phyloP scores from a whole-genome alignment of 768 basidiomycete genomes.

The Kwoniella sp. region DNA sequence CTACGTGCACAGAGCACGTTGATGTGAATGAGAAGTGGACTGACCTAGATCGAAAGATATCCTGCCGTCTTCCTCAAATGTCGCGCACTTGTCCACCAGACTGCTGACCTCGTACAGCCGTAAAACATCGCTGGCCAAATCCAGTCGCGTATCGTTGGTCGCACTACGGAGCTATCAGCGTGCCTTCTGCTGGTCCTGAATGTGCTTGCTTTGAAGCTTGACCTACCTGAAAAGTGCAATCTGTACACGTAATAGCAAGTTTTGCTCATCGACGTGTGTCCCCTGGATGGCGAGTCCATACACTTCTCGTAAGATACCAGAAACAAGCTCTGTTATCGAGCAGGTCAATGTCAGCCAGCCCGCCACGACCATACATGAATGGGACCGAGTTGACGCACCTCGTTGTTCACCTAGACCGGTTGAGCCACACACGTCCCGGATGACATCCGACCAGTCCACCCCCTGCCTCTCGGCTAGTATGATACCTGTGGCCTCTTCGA shows the following conservation, averaged over 20 bases:
- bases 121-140: constrained; percentile 32
- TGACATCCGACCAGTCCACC: constrained; percentile 33
- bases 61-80: constrained; percentile 13
- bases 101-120: constrained; percentile 31
- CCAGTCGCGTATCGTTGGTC: constrained; percentile 14
- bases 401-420: constrained; percentile 8
- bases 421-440: constrained; percentile 22
- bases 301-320: neutral
- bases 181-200: neutral
- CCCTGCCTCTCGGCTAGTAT: constrained; percentile 33
- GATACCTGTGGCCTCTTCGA: constrained; percentile 28
- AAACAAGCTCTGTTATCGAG: constrained; percentile 4
- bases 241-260: constrained; percentile 11
- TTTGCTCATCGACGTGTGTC: constrained; percentile 11
- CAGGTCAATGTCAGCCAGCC: constrained; percentile 3
- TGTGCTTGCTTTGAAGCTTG: neutral
- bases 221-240: constrained; percentile 20
- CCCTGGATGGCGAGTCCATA: neutral
- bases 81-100: constrained; percentile 29
- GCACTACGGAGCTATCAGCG: constrained; percentile 11
- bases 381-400: constrained; percentile 15
- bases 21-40: neutral
- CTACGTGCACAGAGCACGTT: neutral
- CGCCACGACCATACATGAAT: neutral
- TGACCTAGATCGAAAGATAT: constrained; percentile 39